Evolutionary conservation across 1,284 basidiomycete species (phyloP).

Genomic region (Sanguinoderma infundibulare): DNA sequence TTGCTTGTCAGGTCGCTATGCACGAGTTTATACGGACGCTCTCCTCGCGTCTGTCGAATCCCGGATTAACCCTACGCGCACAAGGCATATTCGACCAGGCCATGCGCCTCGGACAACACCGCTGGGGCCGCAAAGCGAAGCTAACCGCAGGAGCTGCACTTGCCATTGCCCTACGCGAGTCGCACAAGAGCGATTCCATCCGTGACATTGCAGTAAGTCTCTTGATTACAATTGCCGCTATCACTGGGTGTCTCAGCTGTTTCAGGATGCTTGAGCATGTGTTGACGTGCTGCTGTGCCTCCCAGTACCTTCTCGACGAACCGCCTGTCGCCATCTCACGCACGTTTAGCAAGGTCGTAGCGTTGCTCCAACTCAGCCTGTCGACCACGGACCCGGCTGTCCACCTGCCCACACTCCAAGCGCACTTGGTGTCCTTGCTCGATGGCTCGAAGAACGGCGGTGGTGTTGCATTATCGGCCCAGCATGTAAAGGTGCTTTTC

Average conservation of each 20-base stretch:
- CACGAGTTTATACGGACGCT: conserved; percentile 62
- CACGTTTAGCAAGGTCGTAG: conserved; percentile 55
- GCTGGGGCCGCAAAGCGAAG: conserved; percentile 74
- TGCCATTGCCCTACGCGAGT: conserved; percentile 69
- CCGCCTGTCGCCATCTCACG: conserved; percentile 56
- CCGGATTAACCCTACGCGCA: conserved; percentile 63
- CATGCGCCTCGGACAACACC: conserved; percentile 56
- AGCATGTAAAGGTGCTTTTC: conserved; percentile 45
- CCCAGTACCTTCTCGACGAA: conserved; percentile 56
- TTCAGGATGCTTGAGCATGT: conserved; percentile 22
- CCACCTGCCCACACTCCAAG: conserved; percentile 51
- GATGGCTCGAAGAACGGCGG: conserved; percentile 28
- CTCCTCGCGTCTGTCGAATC: conserved; percentile 54
- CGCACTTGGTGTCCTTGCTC: conserved; percentile 46
- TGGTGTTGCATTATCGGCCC: conserved; percentile 37
- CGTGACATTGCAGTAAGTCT: conserved; percentile 62
- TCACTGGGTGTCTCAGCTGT: conserved; percentile 16
- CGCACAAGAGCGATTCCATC: conserved; percentile 64
- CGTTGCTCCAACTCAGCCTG: conserved; percentile 51
- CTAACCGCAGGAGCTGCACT: conserved; percentile 68
- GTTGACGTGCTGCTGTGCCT: conserved; percentile 28
- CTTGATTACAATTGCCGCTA: conserved; percentile 3
- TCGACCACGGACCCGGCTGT: conserved; percentile 46
- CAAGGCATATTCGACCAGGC: conserved; percentile 67
- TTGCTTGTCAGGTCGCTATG: conserved; percentile 58